Evolutionary conservation across 805 yeast genomes (phyloP).

Genomic region (Wickerhamomyces bovis): DNA sequence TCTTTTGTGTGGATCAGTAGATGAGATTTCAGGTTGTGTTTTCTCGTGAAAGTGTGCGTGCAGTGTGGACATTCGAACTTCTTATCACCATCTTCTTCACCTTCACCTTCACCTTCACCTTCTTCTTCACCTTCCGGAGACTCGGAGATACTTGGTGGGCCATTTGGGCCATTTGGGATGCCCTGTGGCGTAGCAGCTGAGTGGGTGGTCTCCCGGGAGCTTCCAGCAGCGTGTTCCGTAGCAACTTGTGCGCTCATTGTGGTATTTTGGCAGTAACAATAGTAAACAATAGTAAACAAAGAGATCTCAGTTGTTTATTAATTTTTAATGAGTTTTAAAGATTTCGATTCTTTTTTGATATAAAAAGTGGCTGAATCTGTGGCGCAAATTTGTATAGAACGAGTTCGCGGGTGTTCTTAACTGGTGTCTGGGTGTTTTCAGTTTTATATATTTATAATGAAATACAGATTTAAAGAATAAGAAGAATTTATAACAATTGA

Average conservation of each 20-base stretch:
- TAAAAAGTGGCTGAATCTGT: not conserved
- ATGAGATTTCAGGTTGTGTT: slow-evolving; percentile 71
- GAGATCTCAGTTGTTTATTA: not conserved
- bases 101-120: not conserved
- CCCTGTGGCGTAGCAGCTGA: not conserved
- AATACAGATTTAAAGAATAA: too few relatives aligned
- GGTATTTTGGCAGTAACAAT: too few relatives aligned
- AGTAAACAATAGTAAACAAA: too few relatives aligned
- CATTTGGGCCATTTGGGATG: not conserved
- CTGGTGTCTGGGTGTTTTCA: not conserved
- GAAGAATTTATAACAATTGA: too few relatives aligned
- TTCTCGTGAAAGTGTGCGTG: slow-evolving; percentile 59
- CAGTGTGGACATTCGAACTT: slow-evolving; percentile 52
- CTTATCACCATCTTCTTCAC: slow-evolving; percentile 20
- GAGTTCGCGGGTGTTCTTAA: not conserved
- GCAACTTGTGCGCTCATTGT: not conserved
- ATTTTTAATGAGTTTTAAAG: not conserved
- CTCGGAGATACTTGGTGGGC: not conserved
- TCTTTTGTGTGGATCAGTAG: slow-evolving; percentile 58
- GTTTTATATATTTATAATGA: too few relatives aligned
- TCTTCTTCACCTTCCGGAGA: not conserved
- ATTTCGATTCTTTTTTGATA: not conserved
- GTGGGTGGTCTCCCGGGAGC: not conserved
- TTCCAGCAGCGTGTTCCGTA: not conserved
- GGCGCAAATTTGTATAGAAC: not conserved